phyloP scores from a whole-genome alignment of 192 early-diverging fungal species.

The Pilaira anomala region DNA sequence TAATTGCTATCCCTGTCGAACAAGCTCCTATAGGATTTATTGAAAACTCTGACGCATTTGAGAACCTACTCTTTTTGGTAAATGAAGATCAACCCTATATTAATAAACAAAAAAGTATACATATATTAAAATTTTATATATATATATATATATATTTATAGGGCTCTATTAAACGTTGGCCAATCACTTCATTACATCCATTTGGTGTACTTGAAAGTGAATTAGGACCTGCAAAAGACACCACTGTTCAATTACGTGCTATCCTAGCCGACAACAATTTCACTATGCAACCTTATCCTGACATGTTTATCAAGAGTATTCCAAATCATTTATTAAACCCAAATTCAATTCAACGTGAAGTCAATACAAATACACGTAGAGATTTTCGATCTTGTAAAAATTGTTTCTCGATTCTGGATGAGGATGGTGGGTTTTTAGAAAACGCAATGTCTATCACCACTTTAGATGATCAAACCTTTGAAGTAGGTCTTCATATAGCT shows the following conservation, averaged over 20 bases:
- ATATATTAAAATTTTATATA: background rate
- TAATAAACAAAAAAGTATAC: background rate
- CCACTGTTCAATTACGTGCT: conserved; percentile 73
- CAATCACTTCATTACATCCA: conserved; percentile 62
- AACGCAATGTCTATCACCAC: conserved; percentile 68
- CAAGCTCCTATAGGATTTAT: conserved; percentile 63
- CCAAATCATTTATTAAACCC: conserved; percentile 34
- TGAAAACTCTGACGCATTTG: conserved; percentile 52
- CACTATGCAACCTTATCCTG: conserved; percentile 59
- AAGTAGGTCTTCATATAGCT: conserved; percentile 81
- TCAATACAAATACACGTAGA: conserved; percentile 78
- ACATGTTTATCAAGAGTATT: conserved; percentile 67
- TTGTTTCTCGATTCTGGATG: conserved; percentile 89
- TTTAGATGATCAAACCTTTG: conserved; percentile 59
- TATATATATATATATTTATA: conserved; percentile 28
- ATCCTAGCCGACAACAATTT: conserved; percentile 80
- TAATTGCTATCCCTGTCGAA: conserved; percentile 67
- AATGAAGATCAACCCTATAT: background rate
- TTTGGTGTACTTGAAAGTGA: conserved; percentile 63
- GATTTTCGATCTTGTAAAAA: conserved; percentile 43
- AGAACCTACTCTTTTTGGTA: conserved; percentile 52
- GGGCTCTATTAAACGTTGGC: conserved; percentile 67
- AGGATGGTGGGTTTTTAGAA: conserved; percentile 67
- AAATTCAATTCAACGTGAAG: conserved; percentile 37
- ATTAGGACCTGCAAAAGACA: conserved; percentile 77